Conservation (phyloP, 1,284 basidiomycete species). For the Mixia osmundae region DNA sequence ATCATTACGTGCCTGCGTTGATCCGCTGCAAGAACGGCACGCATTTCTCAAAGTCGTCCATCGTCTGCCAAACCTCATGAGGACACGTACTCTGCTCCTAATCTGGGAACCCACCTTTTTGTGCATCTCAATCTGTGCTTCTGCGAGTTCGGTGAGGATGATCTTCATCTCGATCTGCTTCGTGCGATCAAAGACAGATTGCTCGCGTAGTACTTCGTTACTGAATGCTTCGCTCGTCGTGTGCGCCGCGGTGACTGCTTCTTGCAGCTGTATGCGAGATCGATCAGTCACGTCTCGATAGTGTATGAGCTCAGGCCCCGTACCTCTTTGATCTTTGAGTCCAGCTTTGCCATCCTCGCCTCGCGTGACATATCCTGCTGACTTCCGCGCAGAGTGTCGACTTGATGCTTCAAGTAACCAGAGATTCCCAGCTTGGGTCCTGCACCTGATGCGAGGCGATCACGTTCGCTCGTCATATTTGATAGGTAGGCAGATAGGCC, state of each 20-base stretch:
- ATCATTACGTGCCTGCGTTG: too few relatives aligned
- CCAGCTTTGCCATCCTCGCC: constrained; percentile 76
- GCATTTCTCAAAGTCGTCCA: background rate
- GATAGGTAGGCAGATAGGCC: constrained; percentile 88
- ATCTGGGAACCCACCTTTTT: constrained; percentile 5
- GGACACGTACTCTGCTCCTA: too few relatives aligned
- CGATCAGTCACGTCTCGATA: background rate
- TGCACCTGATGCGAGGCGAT: constrained; percentile 48
- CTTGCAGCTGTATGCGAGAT: constrained; percentile 43
- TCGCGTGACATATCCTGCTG: constrained; percentile 83
- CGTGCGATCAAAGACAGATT: constrained; percentile 62
- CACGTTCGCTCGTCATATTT: constrained; percentile 69
- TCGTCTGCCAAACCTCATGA: background rate
- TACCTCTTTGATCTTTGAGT: constrained; percentile 83
- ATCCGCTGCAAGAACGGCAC: too few relatives aligned
- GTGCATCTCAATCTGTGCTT: constrained; percentile 87
- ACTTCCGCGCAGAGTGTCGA: constrained; percentile 71
- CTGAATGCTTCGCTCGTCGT: constrained; percentile 91
- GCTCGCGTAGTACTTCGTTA: constrained; percentile 74
- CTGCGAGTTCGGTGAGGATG: constrained; percentile 61
- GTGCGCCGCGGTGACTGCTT: constrained; percentile 80
- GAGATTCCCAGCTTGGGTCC: constrained; percentile 38
- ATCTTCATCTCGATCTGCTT: constrained; percentile 93
- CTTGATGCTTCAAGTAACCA: constrained; percentile 77
- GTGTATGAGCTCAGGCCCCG: constrained; percentile 14